Conservation (phyloP, 2,329 filamentous ascomycete genomes). For the Verticillium tricorpus region DNA sequence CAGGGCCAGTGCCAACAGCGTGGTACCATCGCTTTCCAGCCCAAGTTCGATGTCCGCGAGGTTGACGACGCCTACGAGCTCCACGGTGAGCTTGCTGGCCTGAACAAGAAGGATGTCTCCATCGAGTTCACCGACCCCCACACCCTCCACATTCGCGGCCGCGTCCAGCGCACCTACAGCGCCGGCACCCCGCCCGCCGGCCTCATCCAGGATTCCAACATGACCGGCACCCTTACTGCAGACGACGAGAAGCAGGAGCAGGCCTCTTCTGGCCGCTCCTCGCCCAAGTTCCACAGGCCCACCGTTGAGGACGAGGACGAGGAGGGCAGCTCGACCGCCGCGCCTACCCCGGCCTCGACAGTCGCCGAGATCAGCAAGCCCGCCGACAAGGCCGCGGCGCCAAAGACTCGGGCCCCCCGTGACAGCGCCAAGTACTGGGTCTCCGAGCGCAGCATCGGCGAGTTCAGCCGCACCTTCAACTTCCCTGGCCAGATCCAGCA, state of each 20-base stretch:
- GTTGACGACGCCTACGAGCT: conserved; percentile 65
- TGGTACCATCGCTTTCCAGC: conserved; percentile 53
- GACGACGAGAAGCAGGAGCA: conserved; percentile 19
- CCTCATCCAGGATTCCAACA: conserved; percentile 38
- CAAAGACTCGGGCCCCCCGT: conserved; percentile 18
- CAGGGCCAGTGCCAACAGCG: conserved; percentile 10
- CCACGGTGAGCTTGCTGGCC: conserved; percentile 73
- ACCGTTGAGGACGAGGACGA: conserved; percentile 60
- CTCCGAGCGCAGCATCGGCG: conserved; percentile 59
- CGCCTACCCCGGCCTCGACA: conserved; percentile 12
- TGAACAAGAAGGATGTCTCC: conserved; percentile 67
- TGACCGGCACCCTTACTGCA: conserved; percentile 36
- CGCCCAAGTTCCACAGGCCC: conserved; percentile 45
- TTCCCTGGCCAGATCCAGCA: conserved; percentile 63
- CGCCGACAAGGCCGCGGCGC: conserved; percentile 8
- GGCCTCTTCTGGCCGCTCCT: background rate
- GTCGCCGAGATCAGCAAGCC: conserved; percentile 29
- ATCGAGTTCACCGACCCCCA: conserved; percentile 77
- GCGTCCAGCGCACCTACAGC: conserved; percentile 59
- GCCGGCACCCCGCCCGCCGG: conserved; percentile 47
- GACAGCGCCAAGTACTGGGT: conserved; percentile 65
- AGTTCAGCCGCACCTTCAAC: conserved; percentile 64
- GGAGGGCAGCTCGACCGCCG: conserved; percentile 12
- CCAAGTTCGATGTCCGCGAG: conserved; percentile 76
- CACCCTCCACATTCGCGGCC: conserved; percentile 67